A percentile compares a stretch with the other conserved stretches of the same genome.
Conservation (phyloP, 352 stramenopile genomes). For the Aphanomyces euteiches region DNA sequence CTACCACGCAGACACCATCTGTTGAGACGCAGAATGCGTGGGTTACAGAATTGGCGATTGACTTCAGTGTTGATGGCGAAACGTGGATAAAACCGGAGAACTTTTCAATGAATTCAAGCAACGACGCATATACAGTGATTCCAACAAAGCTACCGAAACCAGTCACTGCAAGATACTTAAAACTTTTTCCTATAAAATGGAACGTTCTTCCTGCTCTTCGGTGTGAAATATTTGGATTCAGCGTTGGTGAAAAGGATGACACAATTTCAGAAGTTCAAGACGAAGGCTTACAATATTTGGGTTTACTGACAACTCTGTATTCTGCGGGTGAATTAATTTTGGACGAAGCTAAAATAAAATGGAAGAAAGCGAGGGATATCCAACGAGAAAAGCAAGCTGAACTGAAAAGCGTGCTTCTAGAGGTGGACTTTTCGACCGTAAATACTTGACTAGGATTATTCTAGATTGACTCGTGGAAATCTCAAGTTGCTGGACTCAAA, state of each 20-base stretch:
- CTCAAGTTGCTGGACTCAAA: slow-evolving; percentile 11
- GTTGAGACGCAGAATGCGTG: slow-evolving; percentile 33
- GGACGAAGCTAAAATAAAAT: slow-evolving; percentile 64
- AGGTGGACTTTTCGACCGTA: slow-evolving; percentile 15
- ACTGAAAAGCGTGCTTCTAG: slow-evolving; percentile 56
- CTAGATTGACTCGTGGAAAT: slow-evolving; percentile 25
- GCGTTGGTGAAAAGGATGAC: slow-evolving; percentile 50
- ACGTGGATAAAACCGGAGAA: slow-evolving; percentile 48
- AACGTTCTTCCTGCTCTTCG: slow-evolving; percentile 56
- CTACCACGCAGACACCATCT: background rate
- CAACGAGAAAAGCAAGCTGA: slow-evolving; percentile 79
- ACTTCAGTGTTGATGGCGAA: slow-evolving; percentile 55
- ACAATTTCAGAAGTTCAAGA: slow-evolving; percentile 34
- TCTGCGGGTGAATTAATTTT: slow-evolving; percentile 49
- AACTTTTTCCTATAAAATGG: slow-evolving; percentile 64
- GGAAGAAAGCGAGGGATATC: slow-evolving; percentile 65
- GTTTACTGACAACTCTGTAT: slow-evolving; percentile 52
- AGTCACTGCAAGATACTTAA: slow-evolving; percentile 47
- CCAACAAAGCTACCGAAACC: background rate
- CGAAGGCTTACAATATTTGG: slow-evolving; percentile 43
- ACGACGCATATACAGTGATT: slow-evolving; percentile 14
- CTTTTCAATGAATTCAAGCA: slow-evolving; percentile 37
- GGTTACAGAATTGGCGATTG: slow-evolving; percentile 60
- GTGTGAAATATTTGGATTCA: slow-evolving; percentile 61
- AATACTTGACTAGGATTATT: background rate